phyloP scores from a whole-genome alignment of 495 filamentous ascomycete genomes.

The Podospora sp. region DNA sequence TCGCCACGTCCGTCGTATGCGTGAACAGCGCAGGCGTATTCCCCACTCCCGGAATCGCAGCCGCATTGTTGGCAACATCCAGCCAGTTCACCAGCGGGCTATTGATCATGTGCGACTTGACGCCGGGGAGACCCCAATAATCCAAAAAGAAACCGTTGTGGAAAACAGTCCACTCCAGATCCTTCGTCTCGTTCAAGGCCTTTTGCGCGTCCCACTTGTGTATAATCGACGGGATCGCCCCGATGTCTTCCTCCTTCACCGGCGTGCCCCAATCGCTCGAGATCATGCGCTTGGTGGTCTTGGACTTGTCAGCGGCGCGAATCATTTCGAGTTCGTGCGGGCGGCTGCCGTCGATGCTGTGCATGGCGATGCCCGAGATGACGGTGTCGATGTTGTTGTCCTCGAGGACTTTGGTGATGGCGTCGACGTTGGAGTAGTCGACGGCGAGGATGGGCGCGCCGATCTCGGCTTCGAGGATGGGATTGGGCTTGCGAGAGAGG shows the following conservation, averaged over 20 bases:
- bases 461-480: slow-evolving; percentile 23
- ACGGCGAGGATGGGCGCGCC: slow-evolving; percentile 37
- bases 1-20: slow-evolving; percentile 55
- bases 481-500: slow-evolving; percentile 42
- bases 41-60: slow-evolving; percentile 57
- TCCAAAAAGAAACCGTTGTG: slow-evolving; percentile 59
- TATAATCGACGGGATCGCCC: slow-evolving; percentile 19
- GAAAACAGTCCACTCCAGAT: slow-evolving; percentile 53
- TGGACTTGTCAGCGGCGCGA: slow-evolving; percentile 50
- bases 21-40: slow-evolving; percentile 53
- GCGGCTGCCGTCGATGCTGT: slow-evolving; percentile 18
- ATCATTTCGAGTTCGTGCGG: slow-evolving; percentile 47
- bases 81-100: slow-evolving; percentile 44
- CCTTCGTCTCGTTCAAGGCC: slow-evolving; percentile 26
- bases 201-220: slow-evolving; percentile 26
- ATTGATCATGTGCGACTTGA: slow-evolving; percentile 46
- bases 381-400: slow-evolving; percentile 53
- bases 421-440: slow-evolving; percentile 47
- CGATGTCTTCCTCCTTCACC: slow-evolving; percentile 16
- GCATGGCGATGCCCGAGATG: slow-evolving; percentile 51
- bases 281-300: slow-evolving; percentile 49
- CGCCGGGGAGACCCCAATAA: slow-evolving; percentile 54
- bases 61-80: slow-evolving; percentile 48
- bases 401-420: slow-evolving; percentile 46
- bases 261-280: slow-evolving; percentile 51